Percentiles rank a stretch among this genome's conserved stretches.
These are phyloP conservation scores for Serendipita vermifera DNA, from an alignment of 768 basidiomycete genomes.

Conservation along the genomic window DNA sequence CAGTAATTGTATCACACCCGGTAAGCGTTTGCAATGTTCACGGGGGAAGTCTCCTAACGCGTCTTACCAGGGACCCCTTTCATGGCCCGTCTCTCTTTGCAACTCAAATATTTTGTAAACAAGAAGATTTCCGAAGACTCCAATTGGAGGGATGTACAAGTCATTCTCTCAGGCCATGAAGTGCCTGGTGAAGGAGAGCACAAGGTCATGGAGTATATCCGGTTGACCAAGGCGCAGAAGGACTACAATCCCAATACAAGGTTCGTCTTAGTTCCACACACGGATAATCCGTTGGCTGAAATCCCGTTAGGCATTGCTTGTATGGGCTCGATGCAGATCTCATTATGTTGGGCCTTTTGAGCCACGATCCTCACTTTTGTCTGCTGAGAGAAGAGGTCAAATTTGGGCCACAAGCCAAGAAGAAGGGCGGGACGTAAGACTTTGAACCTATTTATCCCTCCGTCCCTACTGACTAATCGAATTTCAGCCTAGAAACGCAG, in stretches of 20 bases:
- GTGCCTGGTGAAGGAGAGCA: conserved; percentile 99
- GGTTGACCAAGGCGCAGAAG: conserved; percentile 84
- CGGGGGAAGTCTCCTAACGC: neutral
- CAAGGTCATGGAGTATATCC: conserved; percentile 99
- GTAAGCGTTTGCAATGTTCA: conserved; percentile 31
- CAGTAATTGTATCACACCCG: conserved; percentile 97
- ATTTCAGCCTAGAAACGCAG: conserved; percentile 50
- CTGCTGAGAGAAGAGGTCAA: conserved; percentile 95
- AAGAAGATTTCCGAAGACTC: conserved; percentile 98
- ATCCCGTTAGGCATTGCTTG: conserved; percentile 79
- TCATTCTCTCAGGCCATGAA: conserved; percentile 93
- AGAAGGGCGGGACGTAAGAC: conserved; percentile 46
- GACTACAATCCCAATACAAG: conserved; percentile 77
- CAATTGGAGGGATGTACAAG: conserved; percentile 83
- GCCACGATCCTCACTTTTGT: conserved; percentile 98
- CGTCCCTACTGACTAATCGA: neutral
- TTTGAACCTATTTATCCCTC: neutral
- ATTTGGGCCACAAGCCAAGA: conserved; percentile 69
- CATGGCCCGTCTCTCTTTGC: conserved; percentile 84
- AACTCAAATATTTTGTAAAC: conserved; percentile 90
- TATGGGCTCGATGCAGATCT: conserved; percentile 98
- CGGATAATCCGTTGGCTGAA: neutral
- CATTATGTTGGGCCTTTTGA: conserved; percentile 93
- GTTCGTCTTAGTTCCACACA: neutral
- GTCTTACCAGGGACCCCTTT: conserved; percentile 65